A percentile compares a stretch with the other conserved stretches of the same genome.
phyloP scores from a whole-genome alignment of 2,329 filamentous ascomycete genomes.

The Aspergillus pseudoterreus region DNA sequence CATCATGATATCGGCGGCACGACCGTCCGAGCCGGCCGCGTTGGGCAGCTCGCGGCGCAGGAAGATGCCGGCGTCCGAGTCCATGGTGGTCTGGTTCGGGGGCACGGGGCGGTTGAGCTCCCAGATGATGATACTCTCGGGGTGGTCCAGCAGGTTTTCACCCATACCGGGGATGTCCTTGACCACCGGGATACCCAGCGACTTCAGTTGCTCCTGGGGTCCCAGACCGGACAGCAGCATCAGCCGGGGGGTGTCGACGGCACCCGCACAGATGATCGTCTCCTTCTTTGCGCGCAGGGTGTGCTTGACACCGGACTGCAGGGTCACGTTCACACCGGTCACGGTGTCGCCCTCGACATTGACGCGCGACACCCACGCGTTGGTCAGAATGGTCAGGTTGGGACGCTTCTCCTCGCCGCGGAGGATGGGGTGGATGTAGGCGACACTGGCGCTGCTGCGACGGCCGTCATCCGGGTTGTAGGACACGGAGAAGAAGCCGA shows the following conservation, averaged over 20 bases:
- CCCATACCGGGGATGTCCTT: slow-evolving; percentile 60
- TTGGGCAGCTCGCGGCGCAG: slow-evolving; percentile 71
- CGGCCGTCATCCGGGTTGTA: slow-evolving; percentile 87
- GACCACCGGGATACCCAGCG: slow-evolving; percentile 55
- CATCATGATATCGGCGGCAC: slow-evolving; percentile 87
- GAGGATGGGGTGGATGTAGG: slow-evolving; percentile 89
- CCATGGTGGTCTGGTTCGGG: slow-evolving; percentile 80
- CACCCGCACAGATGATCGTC: slow-evolving; percentile 75
- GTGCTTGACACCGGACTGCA: slow-evolving; percentile 57
- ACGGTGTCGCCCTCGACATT: slow-evolving; percentile 68
- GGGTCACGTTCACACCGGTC: slow-evolving; percentile 67
- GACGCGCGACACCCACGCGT: slow-evolving; percentile 81
- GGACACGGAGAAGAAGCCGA: slow-evolving; percentile 86
- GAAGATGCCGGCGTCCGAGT: slow-evolving; percentile 86
- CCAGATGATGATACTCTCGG: slow-evolving; percentile 67
- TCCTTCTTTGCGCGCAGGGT: slow-evolving; percentile 63
- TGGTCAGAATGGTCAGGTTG: slow-evolving; percentile 81
- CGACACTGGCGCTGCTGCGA: slow-evolving; percentile 81
- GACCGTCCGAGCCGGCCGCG: slow-evolving; percentile 65
- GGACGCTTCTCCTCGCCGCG: slow-evolving; percentile 75
- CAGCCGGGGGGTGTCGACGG: slow-evolving; percentile 73
- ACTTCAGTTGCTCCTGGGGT: slow-evolving; percentile 48
- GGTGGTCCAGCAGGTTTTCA: slow-evolving; percentile 63
- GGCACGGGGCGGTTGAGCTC: slow-evolving; percentile 77
- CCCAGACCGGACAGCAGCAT: slow-evolving; percentile 55